These are phyloP conservation scores for Bonnemaisonia californica DNA, from an alignment of 31 red algal species.

Conservation along the genomic window DNA sequence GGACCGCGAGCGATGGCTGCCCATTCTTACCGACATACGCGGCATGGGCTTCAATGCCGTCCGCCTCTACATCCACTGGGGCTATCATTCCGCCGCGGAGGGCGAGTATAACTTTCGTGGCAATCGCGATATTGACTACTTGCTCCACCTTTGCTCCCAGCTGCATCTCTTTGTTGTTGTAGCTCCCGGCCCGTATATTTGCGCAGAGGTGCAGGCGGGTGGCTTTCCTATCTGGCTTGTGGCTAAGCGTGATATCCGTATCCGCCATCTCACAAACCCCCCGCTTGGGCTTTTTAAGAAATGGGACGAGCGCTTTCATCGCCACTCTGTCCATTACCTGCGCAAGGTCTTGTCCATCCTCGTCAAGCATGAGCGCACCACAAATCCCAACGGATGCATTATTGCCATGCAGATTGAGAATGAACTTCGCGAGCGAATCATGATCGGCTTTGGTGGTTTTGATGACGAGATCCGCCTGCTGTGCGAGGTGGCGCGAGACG, in stretches of 20 bases:
- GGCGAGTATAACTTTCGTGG: conserved; percentile 78
- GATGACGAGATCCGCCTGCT: conserved; percentile 86
- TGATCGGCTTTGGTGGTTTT: conserved; percentile 48
- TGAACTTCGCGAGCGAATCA: conserved; percentile 67
- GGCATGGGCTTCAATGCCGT: conserved; percentile 83
- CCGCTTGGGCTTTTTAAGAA: conserved; percentile 72
- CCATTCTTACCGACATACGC: conserved; percentile 50
- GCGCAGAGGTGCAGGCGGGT: conserved; percentile 84
- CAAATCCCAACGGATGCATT: conserved; percentile 81
- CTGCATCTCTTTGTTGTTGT: conserved; percentile 86
- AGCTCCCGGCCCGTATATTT: conserved; percentile 85
- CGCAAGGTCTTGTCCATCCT: conserved; percentile 57
- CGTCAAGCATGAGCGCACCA: conserved; percentile 72
- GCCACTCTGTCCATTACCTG: conserved; percentile 65
- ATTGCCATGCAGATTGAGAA: conserved; percentile 94
- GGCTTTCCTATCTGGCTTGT: conserved; percentile 90
- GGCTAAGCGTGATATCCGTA: conserved; percentile 64
- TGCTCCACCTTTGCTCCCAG: conserved; percentile 74
- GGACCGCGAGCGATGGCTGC: conserved; percentile 69
- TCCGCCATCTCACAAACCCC: conserved; percentile 67
- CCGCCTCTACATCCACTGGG: conserved; percentile 88
- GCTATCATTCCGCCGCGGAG: conserved; percentile 68
- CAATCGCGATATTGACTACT: conserved; percentile 67
- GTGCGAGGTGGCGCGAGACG: conserved; percentile 55
- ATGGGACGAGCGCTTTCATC: conserved; percentile 79